Evolutionary conservation across 371 early-diverging fungal genomes (phyloP).

Genomic region (Funneliformis caledonium): DNA sequence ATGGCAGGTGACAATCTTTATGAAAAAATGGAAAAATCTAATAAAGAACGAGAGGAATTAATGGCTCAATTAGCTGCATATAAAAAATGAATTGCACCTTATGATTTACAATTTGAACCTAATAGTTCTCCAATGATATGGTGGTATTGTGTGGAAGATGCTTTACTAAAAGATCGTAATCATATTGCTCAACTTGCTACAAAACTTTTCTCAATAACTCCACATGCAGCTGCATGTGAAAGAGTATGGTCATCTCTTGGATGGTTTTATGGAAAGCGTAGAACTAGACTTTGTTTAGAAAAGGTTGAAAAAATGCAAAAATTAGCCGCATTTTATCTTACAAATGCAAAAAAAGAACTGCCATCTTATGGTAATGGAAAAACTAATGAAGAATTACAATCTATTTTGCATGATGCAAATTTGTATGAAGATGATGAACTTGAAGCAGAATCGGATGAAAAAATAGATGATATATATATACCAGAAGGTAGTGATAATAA

Average conservation of each 20-base stretch:
- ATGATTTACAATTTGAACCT: too few species aligned
- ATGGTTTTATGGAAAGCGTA: constrained; percentile 3
- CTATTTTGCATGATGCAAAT: neutral
- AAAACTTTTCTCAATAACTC: constrained; percentile 14
- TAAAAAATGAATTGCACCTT: too few species aligned
- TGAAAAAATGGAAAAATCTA: constrained; percentile 28
- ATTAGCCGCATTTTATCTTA: constrained; percentile 1
- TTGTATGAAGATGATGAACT: neutral
- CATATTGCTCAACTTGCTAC: neutral
- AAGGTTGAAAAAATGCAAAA: constrained; percentile 21
- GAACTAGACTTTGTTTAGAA: neutral
- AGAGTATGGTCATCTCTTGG: neutral
- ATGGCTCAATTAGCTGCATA: too few species aligned
- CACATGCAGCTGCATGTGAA: neutral
- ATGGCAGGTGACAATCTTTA: neutral
- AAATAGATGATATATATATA: neutral
- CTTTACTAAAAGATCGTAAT: neutral
- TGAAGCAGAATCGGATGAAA: neutral
- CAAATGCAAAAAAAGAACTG: constrained; percentile 24
- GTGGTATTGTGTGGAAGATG: neutral
- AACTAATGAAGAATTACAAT: neutral
- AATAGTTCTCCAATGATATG: neutral
- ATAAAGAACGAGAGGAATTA: neutral
- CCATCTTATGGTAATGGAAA: neutral
- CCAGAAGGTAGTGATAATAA: neutral